Conservation (phyloP, 352 stramenopile species). For the Phytopythium boreale region DNA sequence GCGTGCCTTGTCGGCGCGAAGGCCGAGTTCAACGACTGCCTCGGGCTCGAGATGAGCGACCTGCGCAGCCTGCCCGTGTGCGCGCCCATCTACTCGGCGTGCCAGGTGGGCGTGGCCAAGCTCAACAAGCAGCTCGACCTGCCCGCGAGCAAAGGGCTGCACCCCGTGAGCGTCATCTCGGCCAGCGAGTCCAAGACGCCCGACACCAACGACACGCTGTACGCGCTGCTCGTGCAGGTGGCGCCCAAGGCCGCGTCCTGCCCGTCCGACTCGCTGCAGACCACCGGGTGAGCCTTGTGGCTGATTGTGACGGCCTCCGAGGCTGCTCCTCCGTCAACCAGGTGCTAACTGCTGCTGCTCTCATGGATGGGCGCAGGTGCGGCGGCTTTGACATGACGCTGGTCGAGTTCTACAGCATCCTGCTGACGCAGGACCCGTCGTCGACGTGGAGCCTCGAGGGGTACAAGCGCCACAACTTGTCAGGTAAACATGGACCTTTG, state of each 20-base stretch:
- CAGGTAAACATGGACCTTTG: conserved; percentile 17
- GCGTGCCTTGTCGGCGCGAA: background rate
- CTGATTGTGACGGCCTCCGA: background rate
- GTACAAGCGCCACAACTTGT: conserved; percentile 55
- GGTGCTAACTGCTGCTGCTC: too few relatives aligned
- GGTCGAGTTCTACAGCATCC: conserved; percentile 65
- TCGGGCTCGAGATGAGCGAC: conserved; percentile 45
- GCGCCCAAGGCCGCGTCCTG: conserved; percentile 55
- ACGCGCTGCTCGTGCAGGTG: conserved; percentile 56
- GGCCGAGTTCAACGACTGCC: conserved; percentile 49
- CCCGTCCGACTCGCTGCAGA: conserved; percentile 18
- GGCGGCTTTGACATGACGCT: conserved; percentile 54
- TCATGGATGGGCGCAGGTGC: conserved; percentile 26
- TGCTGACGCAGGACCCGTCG: conserved; percentile 33
- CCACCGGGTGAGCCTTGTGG: background rate
- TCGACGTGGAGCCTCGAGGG: conserved; percentile 41
- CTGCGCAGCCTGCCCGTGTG: conserved; percentile 32
- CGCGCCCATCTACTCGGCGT: conserved; percentile 40
- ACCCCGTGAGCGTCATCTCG: conserved; percentile 60
- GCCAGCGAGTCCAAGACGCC: conserved; percentile 49
- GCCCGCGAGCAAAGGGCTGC: conserved; percentile 16
- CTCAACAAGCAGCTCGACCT: conserved; percentile 51
- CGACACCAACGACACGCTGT: conserved; percentile 32
- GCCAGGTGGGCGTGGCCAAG: conserved; percentile 35
- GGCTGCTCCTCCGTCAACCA: too few relatives aligned